Evolutionary conservation across 2,329 filamentous ascomycete genomes (phyloP).

Genomic region (Penicillium sp.): DNA sequence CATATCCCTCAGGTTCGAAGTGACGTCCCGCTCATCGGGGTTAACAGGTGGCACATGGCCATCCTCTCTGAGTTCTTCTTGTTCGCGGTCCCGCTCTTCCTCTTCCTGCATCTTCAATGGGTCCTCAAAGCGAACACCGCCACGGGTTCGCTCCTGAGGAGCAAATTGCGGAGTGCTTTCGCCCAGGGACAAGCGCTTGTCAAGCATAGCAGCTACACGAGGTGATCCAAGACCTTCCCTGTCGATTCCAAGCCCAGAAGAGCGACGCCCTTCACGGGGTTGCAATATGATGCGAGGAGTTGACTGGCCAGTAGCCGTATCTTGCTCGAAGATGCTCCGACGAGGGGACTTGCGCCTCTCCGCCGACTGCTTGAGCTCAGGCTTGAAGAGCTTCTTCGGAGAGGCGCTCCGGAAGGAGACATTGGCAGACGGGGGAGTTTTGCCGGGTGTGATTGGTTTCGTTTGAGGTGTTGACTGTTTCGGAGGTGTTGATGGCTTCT

Average conservation of each 20-base stretch:
- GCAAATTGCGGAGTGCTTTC: constrained; percentile 62
- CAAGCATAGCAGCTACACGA: constrained; percentile 65
- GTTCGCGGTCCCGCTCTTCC: constrained; percentile 57
- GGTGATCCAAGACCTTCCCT: constrained; percentile 70
- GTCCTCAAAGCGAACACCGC: constrained; percentile 61
- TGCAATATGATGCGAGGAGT: constrained; percentile 63
- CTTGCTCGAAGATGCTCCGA: constrained; percentile 52
- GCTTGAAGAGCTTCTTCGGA: constrained; percentile 46
- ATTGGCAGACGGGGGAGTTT: constrained; percentile 49
- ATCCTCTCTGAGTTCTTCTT: constrained; percentile 60
- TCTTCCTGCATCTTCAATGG: constrained; percentile 60
- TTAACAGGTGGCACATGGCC: constrained; percentile 44
- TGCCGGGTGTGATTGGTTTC: constrained; percentile 47
- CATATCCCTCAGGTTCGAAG: constrained; percentile 67
- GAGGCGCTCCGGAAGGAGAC: constrained; percentile 47
- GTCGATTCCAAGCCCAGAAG: constrained; percentile 67
- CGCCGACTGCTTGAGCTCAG: constrained; percentile 39
- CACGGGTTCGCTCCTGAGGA: constrained; percentile 45
- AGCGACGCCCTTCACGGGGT: constrained; percentile 52
- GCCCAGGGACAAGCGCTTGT: constrained; percentile 66
- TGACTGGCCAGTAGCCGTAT: constrained; percentile 51
- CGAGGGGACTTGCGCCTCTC: constrained; percentile 36
- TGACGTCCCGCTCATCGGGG: constrained; percentile 58
- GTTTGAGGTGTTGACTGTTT: constrained; percentile 46
- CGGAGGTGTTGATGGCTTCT: constrained; percentile 36